Evolutionary conservation across 2,329 filamentous ascomycete species (phyloP).

Genomic region (Delphinella strobiligena): DNA sequence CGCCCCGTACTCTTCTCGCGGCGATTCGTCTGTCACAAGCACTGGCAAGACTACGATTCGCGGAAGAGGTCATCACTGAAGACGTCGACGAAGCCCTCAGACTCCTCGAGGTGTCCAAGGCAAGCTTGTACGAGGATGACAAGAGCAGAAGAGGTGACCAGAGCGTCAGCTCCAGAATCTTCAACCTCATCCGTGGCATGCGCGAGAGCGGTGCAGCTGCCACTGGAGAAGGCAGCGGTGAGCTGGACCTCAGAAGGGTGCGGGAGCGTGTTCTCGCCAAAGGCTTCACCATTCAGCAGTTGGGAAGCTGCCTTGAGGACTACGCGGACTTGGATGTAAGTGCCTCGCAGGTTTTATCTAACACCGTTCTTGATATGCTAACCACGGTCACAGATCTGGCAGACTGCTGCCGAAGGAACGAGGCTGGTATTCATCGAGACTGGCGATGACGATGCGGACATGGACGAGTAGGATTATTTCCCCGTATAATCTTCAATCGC

Average conservation of each 20-base stretch:
- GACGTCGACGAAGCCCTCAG: constrained; percentile 93
- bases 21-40: constrained; percentile 89
- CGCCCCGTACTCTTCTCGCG: constrained; percentile 83
- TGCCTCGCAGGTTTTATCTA: constrained; percentile 20
- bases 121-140: constrained; percentile 68
- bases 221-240: constrained; percentile 63
- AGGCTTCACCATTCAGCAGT: constrained; percentile 92
- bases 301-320: constrained; percentile 74
- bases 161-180: constrained; percentile 81
- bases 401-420: constrained; percentile 42
- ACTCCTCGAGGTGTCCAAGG: constrained; percentile 85
- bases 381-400: constrained; percentile 35
- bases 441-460: constrained; percentile 31
- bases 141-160: constrained; percentile 49
- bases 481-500: too few species aligned
- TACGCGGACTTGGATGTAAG: constrained; percentile 83
- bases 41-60: constrained; percentile 82
- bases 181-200: constrained; percentile 82
- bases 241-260: constrained; percentile 79
- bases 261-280: constrained; percentile 87
- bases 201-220: constrained; percentile 71
- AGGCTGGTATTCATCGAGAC: constrained; percentile 43
- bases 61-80: constrained; percentile 70
- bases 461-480: constrained; percentile 15
- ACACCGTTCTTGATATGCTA: constrained; percentile 16